These are phyloP conservation scores for Lonicera japonica DNA, from an alignment of 129 eudicot species.

Conservation along the genomic window DNA sequence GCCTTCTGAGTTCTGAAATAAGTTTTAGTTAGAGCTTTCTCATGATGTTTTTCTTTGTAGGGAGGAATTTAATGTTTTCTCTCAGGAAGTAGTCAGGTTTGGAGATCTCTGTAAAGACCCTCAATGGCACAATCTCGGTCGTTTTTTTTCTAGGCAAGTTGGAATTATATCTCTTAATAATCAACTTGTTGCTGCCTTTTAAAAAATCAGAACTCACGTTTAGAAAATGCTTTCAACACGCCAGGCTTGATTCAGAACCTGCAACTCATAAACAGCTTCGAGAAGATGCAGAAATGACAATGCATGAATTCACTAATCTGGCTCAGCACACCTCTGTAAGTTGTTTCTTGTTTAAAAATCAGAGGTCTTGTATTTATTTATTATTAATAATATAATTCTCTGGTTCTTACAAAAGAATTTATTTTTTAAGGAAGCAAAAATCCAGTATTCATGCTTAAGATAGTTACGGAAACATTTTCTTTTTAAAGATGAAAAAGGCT, in stretches of 20 bases:
- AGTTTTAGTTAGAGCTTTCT: constrained; percentile 1
- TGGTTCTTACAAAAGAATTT: too few relatives aligned
- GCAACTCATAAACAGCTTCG: constrained; percentile 43
- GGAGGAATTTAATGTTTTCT: constrained; percentile 76
- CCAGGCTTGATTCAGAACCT: constrained; percentile 71
- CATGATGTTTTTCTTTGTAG: constrained; percentile 19
- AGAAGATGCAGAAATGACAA: constrained; percentile 67
- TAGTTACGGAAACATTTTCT: too few relatives aligned
- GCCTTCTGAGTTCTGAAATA: too few relatives aligned
- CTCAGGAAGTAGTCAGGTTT: constrained; percentile 81
- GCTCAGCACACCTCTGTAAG: constrained; percentile 93
- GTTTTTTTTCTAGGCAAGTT: constrained; percentile 67
- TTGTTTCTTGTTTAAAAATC: background rate
- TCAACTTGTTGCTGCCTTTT: background rate
- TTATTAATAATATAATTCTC: too few relatives aligned
- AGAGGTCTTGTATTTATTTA: too few relatives aligned
- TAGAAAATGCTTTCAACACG: constrained; percentile 15
- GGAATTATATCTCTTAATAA: constrained; percentile 5
- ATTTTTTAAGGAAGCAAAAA: too few relatives aligned
- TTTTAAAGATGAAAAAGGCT: too few relatives aligned
- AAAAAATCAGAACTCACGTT: background rate
- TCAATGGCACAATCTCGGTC: constrained; percentile 85
- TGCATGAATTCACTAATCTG: constrained; percentile 65
- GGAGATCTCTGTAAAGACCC: constrained; percentile 92
- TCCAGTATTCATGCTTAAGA: too few relatives aligned